Percentiles rank a stretch among this genome's conserved stretches.
These are phyloP conservation scores for Nannochloropsis salina DNA, from an alignment of 108 stramenopile species.

Conservation along the genomic window DNA sequence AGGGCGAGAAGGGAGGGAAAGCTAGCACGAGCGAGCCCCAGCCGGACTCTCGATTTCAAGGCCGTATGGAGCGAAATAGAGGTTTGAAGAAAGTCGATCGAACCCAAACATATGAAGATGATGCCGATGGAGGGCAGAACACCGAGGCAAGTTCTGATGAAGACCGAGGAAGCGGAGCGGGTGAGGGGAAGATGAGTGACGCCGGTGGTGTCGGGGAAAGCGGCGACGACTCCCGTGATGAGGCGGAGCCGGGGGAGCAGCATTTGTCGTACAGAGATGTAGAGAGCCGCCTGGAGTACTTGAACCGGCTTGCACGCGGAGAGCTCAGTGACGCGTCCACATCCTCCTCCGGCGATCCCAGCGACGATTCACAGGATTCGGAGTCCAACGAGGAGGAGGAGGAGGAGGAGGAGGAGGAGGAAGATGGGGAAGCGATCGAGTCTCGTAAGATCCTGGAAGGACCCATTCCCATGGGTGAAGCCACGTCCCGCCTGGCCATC, in stretches of 20 bases:
- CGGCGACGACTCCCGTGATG: background rate
- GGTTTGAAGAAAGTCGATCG: background rate
- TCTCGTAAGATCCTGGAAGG: background rate
- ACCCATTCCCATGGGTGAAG: conserved; percentile 27
- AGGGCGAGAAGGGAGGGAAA: background rate
- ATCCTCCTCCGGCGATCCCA: conserved; percentile 38
- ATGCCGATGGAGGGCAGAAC: conserved; percentile 23
- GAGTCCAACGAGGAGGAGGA: conserved; percentile 41
- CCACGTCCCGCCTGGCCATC: conserved; percentile 61
- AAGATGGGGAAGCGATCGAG: conserved; percentile 52
- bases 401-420: conserved; percentile 50
- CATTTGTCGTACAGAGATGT: background rate
- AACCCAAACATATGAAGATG: conserved; percentile 26
- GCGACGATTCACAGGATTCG: conserved; percentile 41
- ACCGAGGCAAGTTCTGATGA: background rate
- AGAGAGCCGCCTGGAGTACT: conserved; percentile 75
- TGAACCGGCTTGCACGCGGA: conserved; percentile 82
- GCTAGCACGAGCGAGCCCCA: background rate
- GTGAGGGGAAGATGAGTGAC: conserved; percentile 13
- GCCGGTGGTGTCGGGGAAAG: background rate
- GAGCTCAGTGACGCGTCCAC: conserved; percentile 69
- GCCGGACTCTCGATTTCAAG: background rate
- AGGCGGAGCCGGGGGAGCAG: background rate
- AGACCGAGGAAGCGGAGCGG: background rate
- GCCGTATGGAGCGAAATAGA: background rate